Percentiles rank a stretch among this genome's conserved stretches.
Evolutionary conservation across 805 yeast genomes (phyloP).

Genomic region (Isabelozyma rhagii): DNA sequence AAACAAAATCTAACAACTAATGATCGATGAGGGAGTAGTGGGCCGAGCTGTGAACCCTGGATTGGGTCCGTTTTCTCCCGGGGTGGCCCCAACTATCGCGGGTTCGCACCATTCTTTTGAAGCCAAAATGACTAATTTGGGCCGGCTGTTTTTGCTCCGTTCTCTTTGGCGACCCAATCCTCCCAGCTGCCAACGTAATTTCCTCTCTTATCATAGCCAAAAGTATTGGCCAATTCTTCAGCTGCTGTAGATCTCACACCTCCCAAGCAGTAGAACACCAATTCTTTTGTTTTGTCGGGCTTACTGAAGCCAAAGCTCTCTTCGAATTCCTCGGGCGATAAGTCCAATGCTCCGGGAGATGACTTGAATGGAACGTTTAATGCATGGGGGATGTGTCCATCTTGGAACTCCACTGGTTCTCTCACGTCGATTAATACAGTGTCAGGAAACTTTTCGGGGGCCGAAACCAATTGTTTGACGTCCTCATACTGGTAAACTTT

Average conservation of each 20-base stretch:
- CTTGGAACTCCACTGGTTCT: constrained; percentile 76
- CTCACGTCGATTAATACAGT: constrained; percentile 81
- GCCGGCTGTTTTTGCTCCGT: constrained; percentile 5
- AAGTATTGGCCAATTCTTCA: constrained; percentile 86
- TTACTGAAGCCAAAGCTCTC: constrained; percentile 78
- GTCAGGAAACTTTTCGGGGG: constrained; percentile 39
- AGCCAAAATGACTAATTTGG: background rate
- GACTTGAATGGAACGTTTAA: constrained; percentile 86
- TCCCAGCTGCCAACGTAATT: constrained; percentile 84
- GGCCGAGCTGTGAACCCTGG: background rate
- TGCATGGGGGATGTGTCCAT: constrained; percentile 80
- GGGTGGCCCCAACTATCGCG: background rate
- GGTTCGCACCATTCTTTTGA: background rate
- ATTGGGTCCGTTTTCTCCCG: background rate
- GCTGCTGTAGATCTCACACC: constrained; percentile 91
- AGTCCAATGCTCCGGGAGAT: constrained; percentile 87
- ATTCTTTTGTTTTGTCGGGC: constrained; percentile 67
- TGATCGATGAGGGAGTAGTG: background rate
- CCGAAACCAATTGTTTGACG: constrained; percentile 41
- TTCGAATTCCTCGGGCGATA: constrained; percentile 74
- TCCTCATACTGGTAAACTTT: constrained; percentile 51
- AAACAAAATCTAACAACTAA: background rate
- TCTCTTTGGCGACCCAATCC: constrained; percentile 66
- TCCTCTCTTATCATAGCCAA: constrained; percentile 81
- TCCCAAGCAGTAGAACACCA: constrained; percentile 87